Evolutionary conservation across 768 basidiomycete genomes (phyloP), one percentile per base, ranked within the genome.

Genomic region (Phylloporus rhodoxanthus): DNA sequence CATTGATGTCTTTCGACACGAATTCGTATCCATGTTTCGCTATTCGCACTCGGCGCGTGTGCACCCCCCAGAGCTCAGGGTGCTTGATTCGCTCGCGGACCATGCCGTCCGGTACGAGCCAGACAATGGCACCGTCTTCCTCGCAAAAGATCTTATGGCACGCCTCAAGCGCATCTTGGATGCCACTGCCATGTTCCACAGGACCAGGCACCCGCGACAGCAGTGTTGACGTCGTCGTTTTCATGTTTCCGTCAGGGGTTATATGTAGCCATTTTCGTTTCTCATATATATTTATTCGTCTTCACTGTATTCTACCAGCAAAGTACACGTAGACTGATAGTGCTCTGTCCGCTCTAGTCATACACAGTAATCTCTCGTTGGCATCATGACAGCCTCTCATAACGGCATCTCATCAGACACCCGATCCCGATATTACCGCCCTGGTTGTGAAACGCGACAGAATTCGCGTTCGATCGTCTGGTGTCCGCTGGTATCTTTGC

Each of bases 11-110:
- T 68, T 68, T 50, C 56, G 59, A 15, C 80, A 83, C 59, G 81
- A 83, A 63, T 81, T 82, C 54, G 77, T 78, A 62, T 77, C 77
- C 55, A 84, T 84, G 45, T 84, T 83, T 57, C 79, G 81, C 33
- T 75, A 79, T 48, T 66, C 66, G 1, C 76, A 82, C 52, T 76
- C 78, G 11, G 55, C 72, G 2, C 73, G 79, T 17, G 43, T 68
- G 0, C 59, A 57, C 29, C 62, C 66, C 9, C 54, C 53, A 15
- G 66, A 68, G 45, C 72, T 84, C 13, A 69, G 67, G 51, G 72
- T 83, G 47, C 64, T 83, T 20, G 76, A 81, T 59, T 58, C 66
- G 25, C 77, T 84, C 34, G 71, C 76, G 25, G 74, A 75, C 8
- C 66, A 66, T 20, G 65, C 72, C 38, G 68, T 75, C 33, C 73